phyloP scores from a whole-genome alignment of 495 filamentous ascomycete genomes.

The Barbatosphaeria neglecta region DNA sequence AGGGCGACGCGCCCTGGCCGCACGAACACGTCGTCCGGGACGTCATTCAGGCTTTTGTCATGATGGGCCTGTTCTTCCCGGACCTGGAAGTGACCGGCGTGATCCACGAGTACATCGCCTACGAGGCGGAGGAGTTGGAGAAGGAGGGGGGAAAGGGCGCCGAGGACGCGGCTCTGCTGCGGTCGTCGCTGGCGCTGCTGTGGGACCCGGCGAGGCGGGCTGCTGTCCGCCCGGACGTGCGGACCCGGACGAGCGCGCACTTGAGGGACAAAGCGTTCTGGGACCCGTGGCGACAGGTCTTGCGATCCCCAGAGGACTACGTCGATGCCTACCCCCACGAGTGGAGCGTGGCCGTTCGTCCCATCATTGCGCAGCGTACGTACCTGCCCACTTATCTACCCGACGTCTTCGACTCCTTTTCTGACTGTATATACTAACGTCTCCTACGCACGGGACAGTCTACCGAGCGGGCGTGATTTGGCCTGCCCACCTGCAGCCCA shows the following conservation, averaged over 20 bases:
- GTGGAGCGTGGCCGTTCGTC: slow-evolving; percentile 25
- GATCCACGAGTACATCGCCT: slow-evolving; percentile 17
- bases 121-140: too few species aligned
- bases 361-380: slow-evolving; percentile 29
- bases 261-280: slow-evolving; percentile 24
- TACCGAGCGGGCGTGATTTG: slow-evolving; percentile 31
- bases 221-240: slow-evolving; percentile 16
- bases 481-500: slow-evolving; percentile 13
- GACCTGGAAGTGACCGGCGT: slow-evolving; percentile 12
- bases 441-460: slow-evolving; percentile 11
- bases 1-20: slow-evolving; percentile 12
- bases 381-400: not conserved
- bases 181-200: slow-evolving; percentile 20
- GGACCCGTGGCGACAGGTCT: slow-evolving; percentile 19
- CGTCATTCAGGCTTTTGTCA: slow-evolving; percentile 25
- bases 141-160: too few species aligned
- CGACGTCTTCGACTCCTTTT: too few species aligned
- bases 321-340: slow-evolving; percentile 18
- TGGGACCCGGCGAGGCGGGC: slow-evolving; percentile 26
- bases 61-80: slow-evolving; percentile 31
- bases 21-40: slow-evolving; percentile 31
- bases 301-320: slow-evolving; percentile 5
- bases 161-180: slow-evolving; percentile 20
- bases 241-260: slow-evolving; percentile 21
- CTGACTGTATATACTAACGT: too few species aligned